These are phyloP conservation scores for Thyridium curvatum DNA, from an alignment of 2,329 filamentous ascomycete species.

Conservation along the genomic window DNA sequence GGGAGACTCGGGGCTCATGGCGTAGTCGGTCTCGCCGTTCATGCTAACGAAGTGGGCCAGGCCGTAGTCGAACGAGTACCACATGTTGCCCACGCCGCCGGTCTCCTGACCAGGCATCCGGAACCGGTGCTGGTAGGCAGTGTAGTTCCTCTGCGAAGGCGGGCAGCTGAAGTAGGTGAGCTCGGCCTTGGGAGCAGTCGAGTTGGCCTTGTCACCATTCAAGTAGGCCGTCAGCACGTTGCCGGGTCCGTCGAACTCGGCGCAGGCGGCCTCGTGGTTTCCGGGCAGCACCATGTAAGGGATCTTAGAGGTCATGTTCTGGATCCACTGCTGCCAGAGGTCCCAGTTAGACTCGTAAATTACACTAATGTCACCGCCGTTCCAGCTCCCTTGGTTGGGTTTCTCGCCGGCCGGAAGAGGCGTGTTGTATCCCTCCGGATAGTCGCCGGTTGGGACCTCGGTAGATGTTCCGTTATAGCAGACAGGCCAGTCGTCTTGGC, in stretches of 20 bases:
- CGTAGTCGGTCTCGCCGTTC: constrained; percentile 42
- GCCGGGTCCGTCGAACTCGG: constrained; percentile 38
- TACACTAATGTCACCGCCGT: constrained; percentile 40
- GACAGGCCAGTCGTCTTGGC: constrained; percentile 37
- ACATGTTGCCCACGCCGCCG: constrained; percentile 43
- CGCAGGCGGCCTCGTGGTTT: constrained; percentile 43
- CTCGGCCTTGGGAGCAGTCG: constrained; percentile 24
- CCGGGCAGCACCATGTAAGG: constrained; percentile 44
- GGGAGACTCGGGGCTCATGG: constrained; percentile 36
- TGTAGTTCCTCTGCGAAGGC: constrained; percentile 44
- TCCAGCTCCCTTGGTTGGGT: constrained; percentile 36
- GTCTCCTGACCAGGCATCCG: constrained; percentile 41
- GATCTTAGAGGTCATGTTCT: constrained; percentile 30
- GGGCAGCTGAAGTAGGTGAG: constrained; percentile 47
- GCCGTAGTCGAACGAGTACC: constrained; percentile 49
- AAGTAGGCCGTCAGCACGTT: constrained; percentile 40
- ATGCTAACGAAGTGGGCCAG: constrained; percentile 43
- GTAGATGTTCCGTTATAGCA: constrained; percentile 44
- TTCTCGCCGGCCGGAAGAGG: constrained; percentile 37
- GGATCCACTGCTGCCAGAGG: constrained; percentile 44
- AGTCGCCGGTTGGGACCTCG: constrained; percentile 28
- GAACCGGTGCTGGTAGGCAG: constrained; percentile 44
- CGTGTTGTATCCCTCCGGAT: constrained; percentile 31
- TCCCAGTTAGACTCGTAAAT: constrained; percentile 46
- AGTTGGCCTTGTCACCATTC: constrained; percentile 33